Evolutionary conservation across 1,139 yeast species (phyloP), one percentile per base, ranked within the genome.

Genomic region (Kluyveromyces sp.): DNA sequence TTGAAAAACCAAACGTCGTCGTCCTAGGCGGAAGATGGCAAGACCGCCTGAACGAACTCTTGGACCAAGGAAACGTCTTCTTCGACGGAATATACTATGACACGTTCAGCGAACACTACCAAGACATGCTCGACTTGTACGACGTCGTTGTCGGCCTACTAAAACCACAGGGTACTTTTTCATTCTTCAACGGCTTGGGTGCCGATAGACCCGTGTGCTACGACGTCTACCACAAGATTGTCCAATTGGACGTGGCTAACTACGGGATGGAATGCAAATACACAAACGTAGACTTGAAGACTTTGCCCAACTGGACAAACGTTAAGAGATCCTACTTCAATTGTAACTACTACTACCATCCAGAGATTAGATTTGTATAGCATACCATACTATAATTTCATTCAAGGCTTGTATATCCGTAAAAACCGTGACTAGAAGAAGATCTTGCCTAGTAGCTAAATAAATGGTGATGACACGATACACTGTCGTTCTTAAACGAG

Each of bases 141-240:
- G 96, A 90, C 66, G 64, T 75, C 27, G 74, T 87, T 3, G 95
- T 89, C 15, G 96, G 96, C 0, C 69, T 90, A 45, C 68, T 90
- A 52, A 83, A 84, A 61, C 89, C 95, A 1, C 77, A 77, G 37
- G 95, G 95, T 4, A 75, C 80, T 0, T 89, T 90, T 54, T 87
- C 96, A 2, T 90, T 88, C 63, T 90, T 90, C 72, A 90, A 90
- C 59, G 97, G 97, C 0, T 73, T 90, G 35, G 97, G 97, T n/a
- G 97, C 97, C 4, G 97, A 90, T 59, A 74, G 97, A 59, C 80
- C 84, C 61, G 77, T 89, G 7, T 78, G 90, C 50, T 90, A 90
- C 64, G 96, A 90, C 58, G 97, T 90, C 10, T 90, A 90, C 70
- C 81, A 79, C 61, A 77, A 79, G 57, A 81, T 90, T 51, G 95